Evolutionary conservation across 805 yeast species (phyloP), one percentile per base, ranked within the genome.

Genomic region (Yamadazyma nakazawae): DNA sequence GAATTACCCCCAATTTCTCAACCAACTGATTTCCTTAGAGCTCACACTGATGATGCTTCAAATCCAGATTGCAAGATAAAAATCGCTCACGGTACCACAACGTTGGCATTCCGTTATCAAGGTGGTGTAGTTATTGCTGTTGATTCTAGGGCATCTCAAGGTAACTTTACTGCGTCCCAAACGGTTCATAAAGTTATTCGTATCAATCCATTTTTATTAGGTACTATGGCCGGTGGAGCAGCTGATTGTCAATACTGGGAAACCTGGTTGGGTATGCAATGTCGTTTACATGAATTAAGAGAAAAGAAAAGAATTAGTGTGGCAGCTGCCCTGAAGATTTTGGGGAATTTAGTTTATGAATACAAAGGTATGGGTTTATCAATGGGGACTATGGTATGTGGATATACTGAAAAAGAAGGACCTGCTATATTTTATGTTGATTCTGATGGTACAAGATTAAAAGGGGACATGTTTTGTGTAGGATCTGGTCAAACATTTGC

Each of bases 171-270:
- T 58, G 98, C 97, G 17, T 90, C 97, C 13, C 97, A 91, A 66
- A 90, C 97, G 2, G 99, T 94, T 53, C 92, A 92, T 70, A 94
- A 94, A 69, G 99, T 94, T 46, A 90, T 94, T 60, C 92, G 92
- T 68, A 94, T 94, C 70, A 94, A 94, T 68, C 97, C 97, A 45
- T 86, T 88, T 66, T 71, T 94, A 54, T 77, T 94, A 58, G 99
- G 99, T 54, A 94, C 99, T 17, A 84, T 94, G 97, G 99, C 99
- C 30, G 99, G 99, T 71, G 98, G 98, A 74, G 99, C 99, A 42
- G 98, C 98, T 28, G 99, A 94, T 71, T 94, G 99, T 76, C 99
- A 94, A 68, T 94, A 77, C 70, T 94, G 99, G 99, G 98, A 94
- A 72, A 88, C 97, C 32, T 94, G 98, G 98, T 78, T 94, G 50